phyloP scores from a whole-genome alignment of 2,329 filamentous ascomycete species.

The Phialocephala sp. region DNA sequence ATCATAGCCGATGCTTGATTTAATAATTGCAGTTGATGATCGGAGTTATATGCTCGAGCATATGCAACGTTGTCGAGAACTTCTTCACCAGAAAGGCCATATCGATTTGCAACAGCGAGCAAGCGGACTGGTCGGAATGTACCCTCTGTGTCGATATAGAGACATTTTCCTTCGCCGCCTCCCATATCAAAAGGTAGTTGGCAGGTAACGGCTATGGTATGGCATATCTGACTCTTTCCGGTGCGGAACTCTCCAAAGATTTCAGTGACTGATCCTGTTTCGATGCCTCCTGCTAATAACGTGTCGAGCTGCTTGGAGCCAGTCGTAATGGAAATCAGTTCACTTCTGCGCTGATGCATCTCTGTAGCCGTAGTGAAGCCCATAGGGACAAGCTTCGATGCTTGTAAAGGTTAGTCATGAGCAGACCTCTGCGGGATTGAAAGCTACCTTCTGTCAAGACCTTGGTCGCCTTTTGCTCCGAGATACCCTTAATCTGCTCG shows the following conservation, averaged over 20 bases:
- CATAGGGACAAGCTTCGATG: slow-evolving; percentile 96
- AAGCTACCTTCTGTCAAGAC: slow-evolving; percentile 80
- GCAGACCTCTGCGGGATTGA: background rate
- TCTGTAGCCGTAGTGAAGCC: slow-evolving; percentile 98
- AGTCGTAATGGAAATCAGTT: slow-evolving; percentile 97
- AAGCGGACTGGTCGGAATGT: slow-evolving; percentile 93
- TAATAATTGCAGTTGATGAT: slow-evolving; percentile 93
- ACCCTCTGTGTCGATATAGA: slow-evolving; percentile 98
- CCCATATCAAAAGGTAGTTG: slow-evolving; percentile 99
- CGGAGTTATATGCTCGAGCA: slow-evolving; percentile 96
- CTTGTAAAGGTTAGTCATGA: slow-evolving; percentile 51
- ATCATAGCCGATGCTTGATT: slow-evolving; percentile 98
- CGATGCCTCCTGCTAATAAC: slow-evolving; percentile 88
- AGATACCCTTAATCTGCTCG: slow-evolving; percentile 97
- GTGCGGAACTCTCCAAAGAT: slow-evolving; percentile 98
- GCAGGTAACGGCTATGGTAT: slow-evolving; percentile 97
- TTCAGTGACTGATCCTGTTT: slow-evolving; percentile 97
- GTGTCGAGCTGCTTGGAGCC: slow-evolving; percentile 98
- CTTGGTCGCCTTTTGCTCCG: slow-evolving; percentile 93
- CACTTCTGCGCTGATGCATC: slow-evolving; percentile 96
- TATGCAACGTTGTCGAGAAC: slow-evolving; percentile 98
- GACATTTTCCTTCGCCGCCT: slow-evolving; percentile 94
- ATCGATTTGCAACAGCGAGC: slow-evolving; percentile 90
- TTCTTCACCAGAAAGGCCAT: slow-evolving; percentile 93
- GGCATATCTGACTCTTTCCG: slow-evolving; percentile 98